Evolutionary conservation across 2,329 filamentous ascomycete genomes (phyloP), one percentile per base, ranked within the genome.

Genomic region (Alternaria viburni): DNA sequence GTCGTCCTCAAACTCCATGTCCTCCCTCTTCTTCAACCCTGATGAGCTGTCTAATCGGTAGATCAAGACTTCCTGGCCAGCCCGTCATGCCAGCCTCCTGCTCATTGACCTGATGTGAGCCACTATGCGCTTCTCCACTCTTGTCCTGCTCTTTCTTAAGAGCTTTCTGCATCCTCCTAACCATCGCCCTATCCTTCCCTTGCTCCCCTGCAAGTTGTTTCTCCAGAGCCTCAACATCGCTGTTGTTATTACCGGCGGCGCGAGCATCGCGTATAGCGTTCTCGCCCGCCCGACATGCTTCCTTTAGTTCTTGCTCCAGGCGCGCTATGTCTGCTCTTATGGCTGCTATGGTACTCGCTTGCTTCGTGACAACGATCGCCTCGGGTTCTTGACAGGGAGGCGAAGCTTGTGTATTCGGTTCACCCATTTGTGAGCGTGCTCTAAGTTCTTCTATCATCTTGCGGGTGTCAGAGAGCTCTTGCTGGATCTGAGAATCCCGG

Each of bases 331-430:
- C 26, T 5, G 13, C 30, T 36, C 30, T 36, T 6, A 36, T 3
- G 8, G 30, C 30, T 4, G 13, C 1, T 36, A 9, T 36, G 5
- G 13, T 36, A n/a, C 32, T 9, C 1, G 7, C 1, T 36, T 0
- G 4, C 7, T n/a, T 36, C 0, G 13, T 15, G 1, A 32, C 4
- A 3, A 15, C 13, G 13, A 0, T 15, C 4, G 30, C 3, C 6
- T 15, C 30, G 30, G 30, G 30, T 32, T 7, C 30, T 4, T 32
- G 30, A 15, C 4, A 13, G 3, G 6, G 30, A 4, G 30, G 13
- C 6, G 28, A 32, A 7, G 5, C 2, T 32, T 32, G 28, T 32
- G 5, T 13, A 12, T 32, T 7, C 28, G 12, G 28, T 32, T 12
- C 28, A 32, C 12, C 6, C 12, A 13, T 12, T 32, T 13, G 12